Evolutionary conservation across 2,329 filamentous ascomycete genomes (phyloP).

Genomic region (Nemania abortiva): DNA sequence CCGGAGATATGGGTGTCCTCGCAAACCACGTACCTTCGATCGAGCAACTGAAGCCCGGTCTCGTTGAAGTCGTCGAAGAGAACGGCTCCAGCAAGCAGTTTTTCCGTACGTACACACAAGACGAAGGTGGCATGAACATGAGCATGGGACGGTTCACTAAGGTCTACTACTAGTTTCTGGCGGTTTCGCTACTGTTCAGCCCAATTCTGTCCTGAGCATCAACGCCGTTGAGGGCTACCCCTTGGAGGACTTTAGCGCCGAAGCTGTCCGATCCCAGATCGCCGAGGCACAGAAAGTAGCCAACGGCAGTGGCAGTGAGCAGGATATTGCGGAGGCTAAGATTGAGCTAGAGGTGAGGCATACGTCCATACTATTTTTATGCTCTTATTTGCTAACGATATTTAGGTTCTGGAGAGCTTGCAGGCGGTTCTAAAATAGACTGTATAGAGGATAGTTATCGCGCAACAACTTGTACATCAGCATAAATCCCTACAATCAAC

Average conservation of each 20-base stretch:
- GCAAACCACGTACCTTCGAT: conserved; percentile 99
- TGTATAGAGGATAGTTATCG: conserved; percentile 58
- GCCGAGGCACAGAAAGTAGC: conserved; percentile 96
- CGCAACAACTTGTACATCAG: conserved; percentile 55
- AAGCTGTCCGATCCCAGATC: conserved; percentile 90
- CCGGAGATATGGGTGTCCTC: conserved; percentile 99
- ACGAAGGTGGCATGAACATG: conserved; percentile 20
- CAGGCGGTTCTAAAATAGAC: conserved; percentile 84
- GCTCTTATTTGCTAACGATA: conserved; percentile 53
- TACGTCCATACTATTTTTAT: conserved; percentile 1
- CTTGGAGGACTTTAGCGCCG: conserved; percentile 94
- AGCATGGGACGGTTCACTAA: conserved; percentile 29
- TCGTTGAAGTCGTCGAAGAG: conserved; percentile 97
- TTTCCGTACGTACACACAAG: conserved; percentile 80
- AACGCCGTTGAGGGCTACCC: conserved; percentile 97
- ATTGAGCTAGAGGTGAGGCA: conserved; percentile 91
- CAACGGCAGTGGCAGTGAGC: conserved; percentile 89
- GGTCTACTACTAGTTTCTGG: conserved; percentile 78
- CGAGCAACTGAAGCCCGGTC: conserved; percentile 97
- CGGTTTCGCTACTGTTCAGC: conserved; percentile 97
- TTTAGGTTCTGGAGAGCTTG: conserved; percentile 83
- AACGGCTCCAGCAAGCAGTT: conserved; percentile 91
- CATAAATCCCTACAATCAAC: conserved; percentile 49
- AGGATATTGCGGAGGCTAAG: conserved; percentile 98
- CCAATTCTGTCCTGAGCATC: conserved; percentile 94